A percentile compares a stretch with the other conserved stretches of the same genome.
These are phyloP conservation scores for Trichoderma atroviride DNA, from an alignment of 2,329 filamentous ascomycete genomes.

Conservation along the genomic window DNA sequence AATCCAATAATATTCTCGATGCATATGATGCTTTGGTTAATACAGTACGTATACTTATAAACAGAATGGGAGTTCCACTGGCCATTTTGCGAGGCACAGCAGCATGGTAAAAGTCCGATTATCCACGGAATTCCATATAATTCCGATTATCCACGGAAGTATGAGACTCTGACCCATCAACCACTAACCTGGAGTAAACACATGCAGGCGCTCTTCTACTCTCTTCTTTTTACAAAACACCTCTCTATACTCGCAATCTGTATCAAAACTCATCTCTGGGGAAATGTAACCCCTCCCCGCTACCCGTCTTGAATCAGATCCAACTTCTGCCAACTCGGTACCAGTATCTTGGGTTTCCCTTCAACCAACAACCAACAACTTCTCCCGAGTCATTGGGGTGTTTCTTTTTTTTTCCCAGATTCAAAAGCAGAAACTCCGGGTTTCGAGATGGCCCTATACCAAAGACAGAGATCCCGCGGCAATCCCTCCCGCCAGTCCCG, in stretches of 20 bases:
- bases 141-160: not conserved
- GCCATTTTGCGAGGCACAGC: not conserved
- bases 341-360: slow-evolving; percentile 3
- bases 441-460: not conserved
- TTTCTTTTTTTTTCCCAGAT: not conserved
- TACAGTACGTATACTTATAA: not conserved
- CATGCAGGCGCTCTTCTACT: not conserved
- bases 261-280: not conserved
- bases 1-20: not conserved
- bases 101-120: not conserved
- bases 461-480: not conserved
- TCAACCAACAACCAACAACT: not conserved
- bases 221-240: not conserved
- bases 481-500: not conserved
- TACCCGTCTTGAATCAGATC: not conserved
- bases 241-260: not conserved
- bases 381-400: not conserved
- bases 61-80: not conserved
- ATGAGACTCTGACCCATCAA: not conserved
- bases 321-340: slow-evolving; percentile 1
- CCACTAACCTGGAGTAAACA: not conserved
- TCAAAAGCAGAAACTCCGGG: slow-evolving; percentile 10
- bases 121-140: not conserved
- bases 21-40: not conserved
- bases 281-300: slow-evolving; percentile 8